Percentiles rank a stretch among this genome's conserved stretches.
Evolutionary conservation across 108 stramenopile genomes (phyloP).

Genomic region (Stephanodiscus triporus): DNA sequence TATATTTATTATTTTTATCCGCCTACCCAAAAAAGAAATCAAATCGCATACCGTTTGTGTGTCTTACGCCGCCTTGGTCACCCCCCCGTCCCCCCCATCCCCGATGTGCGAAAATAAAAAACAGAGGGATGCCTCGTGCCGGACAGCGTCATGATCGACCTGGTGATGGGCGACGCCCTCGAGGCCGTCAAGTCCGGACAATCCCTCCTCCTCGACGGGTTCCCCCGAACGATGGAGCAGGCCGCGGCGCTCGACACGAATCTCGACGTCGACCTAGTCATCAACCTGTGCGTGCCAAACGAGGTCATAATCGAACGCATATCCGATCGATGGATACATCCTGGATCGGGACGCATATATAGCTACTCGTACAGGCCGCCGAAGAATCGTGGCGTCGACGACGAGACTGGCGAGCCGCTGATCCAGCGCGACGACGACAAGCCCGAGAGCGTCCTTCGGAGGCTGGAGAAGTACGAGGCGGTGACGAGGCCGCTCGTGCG

Average conservation of each 20-base stretch:
- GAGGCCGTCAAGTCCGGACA: conserved; percentile 60
- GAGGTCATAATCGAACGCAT: conserved; percentile 94
- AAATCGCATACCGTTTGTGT: too few relatives aligned
- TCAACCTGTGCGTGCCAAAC: conserved; percentile 94
- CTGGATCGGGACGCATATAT: conserved; percentile 92
- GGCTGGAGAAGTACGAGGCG: conserved; percentile 89
- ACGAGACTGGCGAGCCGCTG: conserved; percentile 93
- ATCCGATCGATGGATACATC: conserved; percentile 95
- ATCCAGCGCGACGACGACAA: conserved; percentile 97
- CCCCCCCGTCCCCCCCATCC: too few relatives aligned
- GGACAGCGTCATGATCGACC: conserved; percentile 89
- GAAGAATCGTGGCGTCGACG: conserved; percentile 83
- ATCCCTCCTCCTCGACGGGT: conserved; percentile 93
- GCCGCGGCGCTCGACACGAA: conserved; percentile 87
- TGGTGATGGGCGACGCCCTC: conserved; percentile 84
- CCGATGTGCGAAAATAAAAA: too few relatives aligned
- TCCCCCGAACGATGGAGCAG: conserved; percentile 94
- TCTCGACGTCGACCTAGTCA: conserved; percentile 87
- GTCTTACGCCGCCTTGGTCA: too few relatives aligned
- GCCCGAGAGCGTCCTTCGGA: conserved; percentile 81
- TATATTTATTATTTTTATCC: too few relatives aligned
- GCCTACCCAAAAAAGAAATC: too few relatives aligned
- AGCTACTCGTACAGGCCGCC: conserved; percentile 97
- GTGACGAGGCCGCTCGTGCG: conserved; percentile 88
- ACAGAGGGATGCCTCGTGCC: conserved; percentile 86